These are phyloP conservation scores for Xylariomycetidae sp. DNA, from an alignment of 2,329 filamentous ascomycete species.

Conservation along the genomic window DNA sequence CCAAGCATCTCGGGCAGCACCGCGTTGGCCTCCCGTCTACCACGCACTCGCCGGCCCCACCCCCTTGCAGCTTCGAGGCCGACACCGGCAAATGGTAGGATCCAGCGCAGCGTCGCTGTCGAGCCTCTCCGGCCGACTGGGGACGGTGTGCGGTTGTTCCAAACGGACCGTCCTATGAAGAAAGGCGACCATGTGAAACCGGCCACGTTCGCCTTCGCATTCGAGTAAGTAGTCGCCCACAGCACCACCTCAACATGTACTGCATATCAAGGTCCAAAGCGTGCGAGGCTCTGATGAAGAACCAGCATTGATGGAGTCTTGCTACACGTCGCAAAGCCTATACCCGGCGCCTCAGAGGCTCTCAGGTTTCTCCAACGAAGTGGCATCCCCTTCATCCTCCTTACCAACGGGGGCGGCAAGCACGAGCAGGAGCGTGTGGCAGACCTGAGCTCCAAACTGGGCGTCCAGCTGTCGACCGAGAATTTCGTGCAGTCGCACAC, in stretches of 20 bases:
- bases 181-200: too few species aligned
- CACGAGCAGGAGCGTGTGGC: conserved; percentile 69
- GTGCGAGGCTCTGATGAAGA: conserved; percentile 2
- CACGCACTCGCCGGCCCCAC: neutral
- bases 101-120: neutral
- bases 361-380: conserved; percentile 69
- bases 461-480: conserved; percentile 57
- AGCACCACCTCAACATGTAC: too few species aligned
- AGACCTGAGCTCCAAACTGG: conserved; percentile 63
- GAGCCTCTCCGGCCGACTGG: neutral
- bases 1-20: neutral
- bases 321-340: conserved; percentile 71
- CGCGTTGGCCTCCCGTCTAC: neutral
- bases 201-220: conserved; percentile 27
- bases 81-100: neutral
- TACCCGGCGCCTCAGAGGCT: conserved; percentile 72
- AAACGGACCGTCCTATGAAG: too few species aligned
- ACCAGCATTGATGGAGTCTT: conserved; percentile 86
- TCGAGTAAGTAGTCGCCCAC: conserved; percentile 33
- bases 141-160: neutral
- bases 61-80: neutral
- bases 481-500: conserved; percentile 90
- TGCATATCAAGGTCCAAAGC: too few species aligned
- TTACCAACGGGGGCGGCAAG: conserved; percentile 93
- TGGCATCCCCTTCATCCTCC: conserved; percentile 83